Conservation (phyloP, 2,329 filamentous ascomycete genomes). For the Claviceps humidiphila region DNA sequence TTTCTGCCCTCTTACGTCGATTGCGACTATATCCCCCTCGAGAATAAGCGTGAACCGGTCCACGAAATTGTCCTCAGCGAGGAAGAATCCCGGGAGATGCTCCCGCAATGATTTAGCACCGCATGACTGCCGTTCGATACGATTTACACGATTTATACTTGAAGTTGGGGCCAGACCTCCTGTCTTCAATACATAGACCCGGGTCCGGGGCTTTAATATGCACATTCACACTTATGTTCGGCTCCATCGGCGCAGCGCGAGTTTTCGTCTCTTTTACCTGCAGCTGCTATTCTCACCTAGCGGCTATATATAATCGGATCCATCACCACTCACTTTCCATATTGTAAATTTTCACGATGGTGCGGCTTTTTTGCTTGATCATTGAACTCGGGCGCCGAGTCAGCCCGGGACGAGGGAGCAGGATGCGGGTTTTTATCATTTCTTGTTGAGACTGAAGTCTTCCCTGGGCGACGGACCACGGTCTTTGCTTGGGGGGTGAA, state of each 20-base stretch:
- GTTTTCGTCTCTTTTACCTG: too few species aligned
- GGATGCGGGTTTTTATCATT: neutral
- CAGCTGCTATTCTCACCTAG: neutral
- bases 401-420: neutral
- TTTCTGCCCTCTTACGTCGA: conserved; percentile 69
- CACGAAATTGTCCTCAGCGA: conserved; percentile 67
- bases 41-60: conserved; percentile 63
- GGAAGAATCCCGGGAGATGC: conserved; percentile 57
- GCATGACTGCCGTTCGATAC: neutral
- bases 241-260: neutral
- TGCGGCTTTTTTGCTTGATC: neutral
- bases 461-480: neutral
- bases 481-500: neutral
- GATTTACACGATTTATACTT: conserved; percentile 4
- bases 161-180: neutral
- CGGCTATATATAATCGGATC: neutral
- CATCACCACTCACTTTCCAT: neutral
- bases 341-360: neutral
- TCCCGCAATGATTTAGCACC: conserved; percentile 40
- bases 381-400: neutral
- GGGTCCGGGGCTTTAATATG: neutral
- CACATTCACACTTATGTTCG: neutral
- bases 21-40: conserved; percentile 60
- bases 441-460: neutral
- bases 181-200: conserved; percentile 1